Conservation (phyloP, 371 early-diverging fungal genomes). For the Capillidium rhysosporum region DNA sequence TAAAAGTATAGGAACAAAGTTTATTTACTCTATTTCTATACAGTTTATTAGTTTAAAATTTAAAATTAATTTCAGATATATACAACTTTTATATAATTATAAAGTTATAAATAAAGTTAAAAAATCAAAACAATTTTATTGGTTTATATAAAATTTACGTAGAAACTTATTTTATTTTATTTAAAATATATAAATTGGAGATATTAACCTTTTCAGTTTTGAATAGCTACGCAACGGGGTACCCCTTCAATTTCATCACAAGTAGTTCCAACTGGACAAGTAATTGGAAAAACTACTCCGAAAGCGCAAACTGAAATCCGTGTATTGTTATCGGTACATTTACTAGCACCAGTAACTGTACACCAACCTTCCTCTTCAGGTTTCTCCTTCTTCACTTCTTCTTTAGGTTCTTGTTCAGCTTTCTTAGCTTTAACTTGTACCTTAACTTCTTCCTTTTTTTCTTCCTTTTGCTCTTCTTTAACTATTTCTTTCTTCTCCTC, state of each 20-base stretch:
- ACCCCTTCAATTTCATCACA: neutral
- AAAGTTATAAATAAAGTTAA: neutral
- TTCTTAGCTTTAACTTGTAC: neutral
- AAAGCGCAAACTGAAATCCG: neutral
- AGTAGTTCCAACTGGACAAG: neutral
- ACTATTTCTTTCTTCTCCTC: neutral
- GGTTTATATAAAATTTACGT: neutral
- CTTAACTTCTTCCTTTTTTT: neutral
- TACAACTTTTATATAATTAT: neutral
- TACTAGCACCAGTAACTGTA: neutral
- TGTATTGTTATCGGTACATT: neutral
- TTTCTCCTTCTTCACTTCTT: neutral
- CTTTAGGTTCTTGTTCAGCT: neutral
- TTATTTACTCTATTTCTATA: too few relatives aligned
- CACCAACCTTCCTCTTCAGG: neutral
- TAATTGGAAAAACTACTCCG: neutral
- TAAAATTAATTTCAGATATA: too few relatives aligned
- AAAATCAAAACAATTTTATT: neutral
- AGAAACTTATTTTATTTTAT: neutral
- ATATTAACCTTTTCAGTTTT: too few relatives aligned
- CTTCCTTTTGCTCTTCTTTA: neutral
- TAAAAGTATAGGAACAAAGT: too few relatives aligned
- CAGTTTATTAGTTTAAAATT: too few relatives aligned
- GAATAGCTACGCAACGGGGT: neutral
- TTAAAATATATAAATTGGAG: neutral